These are phyloP conservation scores for Aspergillus uvarum DNA, from an alignment of 2,329 filamentous ascomycete species.

Conservation along the genomic window DNA sequence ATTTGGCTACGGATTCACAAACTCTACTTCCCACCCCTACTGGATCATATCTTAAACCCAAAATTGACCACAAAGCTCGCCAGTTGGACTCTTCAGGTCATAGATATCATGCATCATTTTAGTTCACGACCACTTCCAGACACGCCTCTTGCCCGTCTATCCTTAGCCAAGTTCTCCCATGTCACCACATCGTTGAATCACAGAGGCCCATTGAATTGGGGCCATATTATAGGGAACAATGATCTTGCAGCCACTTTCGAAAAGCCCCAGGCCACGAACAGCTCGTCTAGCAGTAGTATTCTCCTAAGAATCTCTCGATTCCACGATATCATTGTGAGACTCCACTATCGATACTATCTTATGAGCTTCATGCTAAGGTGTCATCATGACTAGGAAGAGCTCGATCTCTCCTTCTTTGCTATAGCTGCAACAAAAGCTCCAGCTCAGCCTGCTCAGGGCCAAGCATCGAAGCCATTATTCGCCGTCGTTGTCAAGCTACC, in stretches of 20 bases:
- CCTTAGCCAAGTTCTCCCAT: conserved; percentile 47
- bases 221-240: conserved; percentile 40
- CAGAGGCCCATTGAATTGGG: conserved; percentile 45
- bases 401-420: conserved; percentile 39
- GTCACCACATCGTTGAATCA: conserved; percentile 40
- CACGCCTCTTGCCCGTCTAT: conserved; percentile 24
- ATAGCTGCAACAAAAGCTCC: conserved; percentile 23
- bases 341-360: neutral
- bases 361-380: neutral
- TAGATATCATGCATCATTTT: conserved; percentile 17
- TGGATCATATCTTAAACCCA: neutral
- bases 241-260: conserved; percentile 41
- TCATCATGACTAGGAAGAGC: conserved; percentile 37
- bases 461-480: conserved; percentile 31
- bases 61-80: neutral
- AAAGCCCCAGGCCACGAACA: conserved; percentile 15
- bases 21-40: neutral
- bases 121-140: conserved; percentile 11
- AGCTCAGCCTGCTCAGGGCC: conserved; percentile 16
- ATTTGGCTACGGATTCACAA: neutral
- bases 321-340: conserved; percentile 38
- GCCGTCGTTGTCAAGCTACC: conserved; percentile 46
- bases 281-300: conserved; percentile 12
- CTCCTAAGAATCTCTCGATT: conserved; percentile 38
- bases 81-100: neutral